Percentiles rank a stretch among this genome's conserved stretches.
Evolutionary conservation across 208 protist genomes (phyloP).

Genomic region (Crithidia sp.): DNA sequence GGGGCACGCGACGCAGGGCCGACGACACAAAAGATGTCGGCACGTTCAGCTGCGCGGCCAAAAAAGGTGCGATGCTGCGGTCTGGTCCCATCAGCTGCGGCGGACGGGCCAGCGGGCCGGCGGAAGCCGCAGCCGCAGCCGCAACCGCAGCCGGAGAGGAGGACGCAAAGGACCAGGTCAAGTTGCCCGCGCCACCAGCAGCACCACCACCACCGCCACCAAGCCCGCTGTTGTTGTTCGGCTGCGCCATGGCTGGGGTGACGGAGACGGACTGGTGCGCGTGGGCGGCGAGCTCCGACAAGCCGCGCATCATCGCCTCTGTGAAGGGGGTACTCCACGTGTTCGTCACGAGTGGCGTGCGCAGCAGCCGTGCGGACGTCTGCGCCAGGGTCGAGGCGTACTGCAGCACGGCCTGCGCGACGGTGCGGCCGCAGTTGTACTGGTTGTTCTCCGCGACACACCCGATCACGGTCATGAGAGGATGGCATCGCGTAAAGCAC

Average conservation of each 20-base stretch:
- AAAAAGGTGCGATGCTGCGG: constrained; percentile 8
- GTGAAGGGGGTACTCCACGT: constrained; percentile 60
- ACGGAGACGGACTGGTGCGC: constrained; percentile 20
- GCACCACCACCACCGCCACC: background rate
- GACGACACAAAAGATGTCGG: constrained; percentile 11
- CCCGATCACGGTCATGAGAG: constrained; percentile 62
- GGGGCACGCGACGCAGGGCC: constrained; percentile 13
- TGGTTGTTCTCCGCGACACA: constrained; percentile 50
- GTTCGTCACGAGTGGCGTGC: constrained; percentile 37
- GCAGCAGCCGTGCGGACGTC: constrained; percentile 50
- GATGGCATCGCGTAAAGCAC: constrained; percentile 54
- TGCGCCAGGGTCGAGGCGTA: constrained; percentile 60
- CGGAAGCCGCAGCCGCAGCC: background rate
- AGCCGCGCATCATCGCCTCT: constrained; percentile 58
- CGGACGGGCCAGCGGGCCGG: background rate
- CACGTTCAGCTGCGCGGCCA: constrained; percentile 19
- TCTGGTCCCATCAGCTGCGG: constrained; percentile 15
- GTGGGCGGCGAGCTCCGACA: constrained; percentile 49
- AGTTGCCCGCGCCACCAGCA: background rate
- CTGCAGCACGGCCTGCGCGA: constrained; percentile 57
- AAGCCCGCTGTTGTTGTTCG: background rate
- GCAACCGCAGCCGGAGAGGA: background rate
- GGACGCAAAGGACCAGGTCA: constrained; percentile 20
- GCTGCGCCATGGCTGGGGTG: background rate
- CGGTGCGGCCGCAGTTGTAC: constrained; percentile 49